Conservation (phyloP, 1,139 yeast species). For the Starmera stellimalicola region DNA sequence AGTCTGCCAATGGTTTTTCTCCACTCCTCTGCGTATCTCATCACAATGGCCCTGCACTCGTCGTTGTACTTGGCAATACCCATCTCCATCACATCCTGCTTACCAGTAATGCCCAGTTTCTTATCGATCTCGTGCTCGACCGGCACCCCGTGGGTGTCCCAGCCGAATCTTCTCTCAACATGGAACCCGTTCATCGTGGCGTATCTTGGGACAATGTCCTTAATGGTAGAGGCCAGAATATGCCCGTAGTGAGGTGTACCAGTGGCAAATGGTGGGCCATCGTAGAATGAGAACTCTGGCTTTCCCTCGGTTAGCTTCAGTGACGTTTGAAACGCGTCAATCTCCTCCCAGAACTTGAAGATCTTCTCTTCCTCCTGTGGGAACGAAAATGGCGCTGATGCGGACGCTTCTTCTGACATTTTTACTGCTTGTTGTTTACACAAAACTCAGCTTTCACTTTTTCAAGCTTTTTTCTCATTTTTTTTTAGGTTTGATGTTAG, state of each 20-base stretch:
- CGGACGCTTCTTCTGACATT: constrained; percentile 13
- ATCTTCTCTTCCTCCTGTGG: constrained; percentile 85
- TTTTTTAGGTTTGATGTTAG: too few relatives aligned
- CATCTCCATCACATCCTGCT: constrained; percentile 86
- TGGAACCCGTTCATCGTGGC: constrained; percentile 96
- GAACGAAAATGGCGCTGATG: constrained; percentile 34
- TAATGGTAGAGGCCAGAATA: constrained; percentile 89
- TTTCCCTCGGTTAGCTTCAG: constrained; percentile 75
- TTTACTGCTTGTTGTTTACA: too few relatives aligned
- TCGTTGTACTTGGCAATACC: constrained; percentile 91
- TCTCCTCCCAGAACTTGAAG: constrained; percentile 73
- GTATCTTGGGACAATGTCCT: constrained; percentile 94
- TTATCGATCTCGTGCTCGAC: constrained; percentile 98
- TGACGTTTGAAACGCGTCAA: constrained; percentile 87
- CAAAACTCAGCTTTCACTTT: too few relatives aligned
- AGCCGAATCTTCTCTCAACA: constrained; percentile 95
- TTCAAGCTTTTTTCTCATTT: too few relatives aligned
- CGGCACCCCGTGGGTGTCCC: constrained; percentile 99
- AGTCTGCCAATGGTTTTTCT: constrained; percentile 82
- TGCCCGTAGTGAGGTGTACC: constrained; percentile 99
- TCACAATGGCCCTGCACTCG: constrained; percentile 93
- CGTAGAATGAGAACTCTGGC: constrained; percentile 88
- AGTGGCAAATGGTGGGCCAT: constrained; percentile 99
- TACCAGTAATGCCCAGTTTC: constrained; percentile 86
- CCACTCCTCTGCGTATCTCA: constrained; percentile 97